Evolutionary conservation across 768 basidiomycete genomes (phyloP).

Genomic region (Mycena albidolilacea): DNA sequence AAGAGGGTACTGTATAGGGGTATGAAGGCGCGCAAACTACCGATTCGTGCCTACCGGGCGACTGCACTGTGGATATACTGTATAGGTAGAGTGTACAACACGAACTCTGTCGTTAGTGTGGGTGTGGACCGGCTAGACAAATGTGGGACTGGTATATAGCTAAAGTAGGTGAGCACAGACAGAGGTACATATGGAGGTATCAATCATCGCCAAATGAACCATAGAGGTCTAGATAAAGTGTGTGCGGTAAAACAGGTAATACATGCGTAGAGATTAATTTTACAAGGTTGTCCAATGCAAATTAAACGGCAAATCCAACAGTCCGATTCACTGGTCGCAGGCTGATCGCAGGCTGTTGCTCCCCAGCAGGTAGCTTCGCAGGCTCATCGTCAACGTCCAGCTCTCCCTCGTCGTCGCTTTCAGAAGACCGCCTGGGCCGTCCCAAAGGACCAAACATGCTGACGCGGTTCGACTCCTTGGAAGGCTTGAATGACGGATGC

Average conservation of each 20-base stretch:
- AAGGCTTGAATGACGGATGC: constrained; percentile 58
- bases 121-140: no score
- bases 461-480: constrained; percentile 64
- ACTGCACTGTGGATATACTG: no score
- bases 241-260: constrained; percentile 9
- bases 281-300: constrained; percentile 11
- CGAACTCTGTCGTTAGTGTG: no score
- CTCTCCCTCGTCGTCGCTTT: constrained; percentile 73
- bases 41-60: no score
- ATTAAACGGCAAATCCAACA: constrained; percentile 66
- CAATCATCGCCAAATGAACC: no score
- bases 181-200: no score
- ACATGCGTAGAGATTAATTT: neutral
- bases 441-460: constrained; percentile 74
- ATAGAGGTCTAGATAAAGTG: neutral
- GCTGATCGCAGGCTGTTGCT: constrained; percentile 68
- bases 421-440: constrained; percentile 64
- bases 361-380: constrained; percentile 52
- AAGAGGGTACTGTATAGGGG: no score
- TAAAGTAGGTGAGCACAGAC: no score
- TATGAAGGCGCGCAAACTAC: no score
- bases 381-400: constrained; percentile 60
- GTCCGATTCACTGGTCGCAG: constrained; percentile 72
- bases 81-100: no score
- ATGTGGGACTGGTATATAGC: no score